Conservation (phyloP, 345 rosid genomes). For the Acer saccharum region DNA sequence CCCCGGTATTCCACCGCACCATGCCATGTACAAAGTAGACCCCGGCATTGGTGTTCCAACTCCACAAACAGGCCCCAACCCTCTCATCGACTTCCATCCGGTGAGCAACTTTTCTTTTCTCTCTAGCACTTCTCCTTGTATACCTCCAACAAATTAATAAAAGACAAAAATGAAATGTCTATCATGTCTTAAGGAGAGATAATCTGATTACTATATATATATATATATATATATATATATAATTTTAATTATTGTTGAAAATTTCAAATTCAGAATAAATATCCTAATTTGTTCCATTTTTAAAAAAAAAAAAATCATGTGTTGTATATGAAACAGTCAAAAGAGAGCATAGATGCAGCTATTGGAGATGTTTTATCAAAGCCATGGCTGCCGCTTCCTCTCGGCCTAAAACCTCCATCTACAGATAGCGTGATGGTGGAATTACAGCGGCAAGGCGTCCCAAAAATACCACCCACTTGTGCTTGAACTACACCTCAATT, state of each 20-base stretch:
- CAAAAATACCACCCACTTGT: conserved; percentile 59
- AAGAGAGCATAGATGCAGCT: conserved; percentile 71
- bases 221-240: too few relatives aligned
- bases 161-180: too few relatives aligned
- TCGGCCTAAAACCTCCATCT: conserved; percentile 77
- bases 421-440: conserved; percentile 63
- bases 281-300: too few relatives aligned
- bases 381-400: conserved; percentile 87
- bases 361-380: conserved; percentile 75
- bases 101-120: conserved; percentile 40
- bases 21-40: conserved; percentile 46
- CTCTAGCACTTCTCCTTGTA: not conserved
- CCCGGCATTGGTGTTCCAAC: conserved; percentile 43
- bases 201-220: too few relatives aligned
- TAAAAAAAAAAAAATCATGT: too few relatives aligned
- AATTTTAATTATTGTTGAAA: too few relatives aligned
- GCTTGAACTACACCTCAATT: conserved; percentile 19
- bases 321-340: conserved; percentile 41
- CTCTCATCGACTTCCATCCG: conserved; percentile 60
- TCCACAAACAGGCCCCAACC: conserved; percentile 41
- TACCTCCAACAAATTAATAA: too few relatives aligned
- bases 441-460: conserved; percentile 72
- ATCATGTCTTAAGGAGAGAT: too few relatives aligned
- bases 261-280: too few relatives aligned
- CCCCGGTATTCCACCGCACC: conserved; percentile 56